Evolutionary conservation across 1,284 basidiomycete species (phyloP), one percentile per base, ranked within the genome.

Genomic region (Xanthoconium separans): DNA sequence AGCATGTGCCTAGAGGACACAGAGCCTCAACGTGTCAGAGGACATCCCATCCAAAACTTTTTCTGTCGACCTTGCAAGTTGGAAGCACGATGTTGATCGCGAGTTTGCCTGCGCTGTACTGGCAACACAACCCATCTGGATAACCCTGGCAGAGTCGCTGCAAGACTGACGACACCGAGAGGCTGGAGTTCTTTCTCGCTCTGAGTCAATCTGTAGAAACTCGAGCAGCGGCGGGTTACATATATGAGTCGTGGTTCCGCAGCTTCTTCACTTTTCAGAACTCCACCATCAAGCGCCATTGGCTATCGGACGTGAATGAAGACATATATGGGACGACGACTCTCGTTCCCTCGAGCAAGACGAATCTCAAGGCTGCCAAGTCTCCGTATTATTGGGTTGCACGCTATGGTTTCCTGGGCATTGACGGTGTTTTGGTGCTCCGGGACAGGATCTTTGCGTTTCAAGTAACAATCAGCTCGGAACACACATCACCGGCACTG

Each of bases 201-300:
- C 13, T 56, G 16, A 9, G n/a, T 12, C 20, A 8, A 9, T 2
- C 0, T 3, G 2, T 2, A 1, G 37, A 22, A 6, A 59, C 53
- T n/a, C 37, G 41, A 15, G 6, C 2, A 3, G 30, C 41, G 0
- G 47, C 37, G 3, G 20, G 16, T 0, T 24, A 12, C 27, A 41
- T 58, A 12, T 55, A 30, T 8, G 41, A 50, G 41, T 30, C 7
- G 1, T 58, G 57, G 57, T 44, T 55, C 15, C 50, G 55, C 24
- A 13, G 11, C 20, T 53, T 20, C 29, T 6, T 52, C 10, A 8
- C 11, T 9, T 18, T 24, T 0, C 16, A 16, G 24, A 6, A 5
- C 18, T 39, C 18, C 18, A 4, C 4, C 22, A 20, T 36, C 4
- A 16, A 36, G 8, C 16, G 34, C 34, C 34, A 36, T 16, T 36